Conservation (phyloP, 2,329 filamentous ascomycete species). For the Colletotrichum filicis region DNA sequence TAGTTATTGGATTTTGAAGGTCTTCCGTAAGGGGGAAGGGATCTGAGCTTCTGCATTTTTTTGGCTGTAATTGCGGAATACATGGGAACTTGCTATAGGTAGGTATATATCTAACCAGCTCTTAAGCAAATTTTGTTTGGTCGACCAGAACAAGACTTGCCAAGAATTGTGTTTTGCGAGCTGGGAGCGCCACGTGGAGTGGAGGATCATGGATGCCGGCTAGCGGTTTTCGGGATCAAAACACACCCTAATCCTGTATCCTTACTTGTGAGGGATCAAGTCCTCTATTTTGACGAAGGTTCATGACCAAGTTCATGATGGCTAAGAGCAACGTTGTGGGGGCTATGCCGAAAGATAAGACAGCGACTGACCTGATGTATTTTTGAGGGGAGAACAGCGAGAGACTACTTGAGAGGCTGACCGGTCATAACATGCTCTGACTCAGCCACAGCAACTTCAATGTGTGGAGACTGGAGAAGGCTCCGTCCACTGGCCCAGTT, state of each 20-base stretch:
- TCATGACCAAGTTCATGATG: neutral
- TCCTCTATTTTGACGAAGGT: neutral
- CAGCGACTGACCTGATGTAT: neutral
- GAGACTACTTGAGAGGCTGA: neutral
- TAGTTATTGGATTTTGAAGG: too few relatives aligned
- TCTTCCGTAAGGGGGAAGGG: too few relatives aligned
- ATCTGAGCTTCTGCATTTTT: too few relatives aligned
- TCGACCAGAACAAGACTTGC: neutral
- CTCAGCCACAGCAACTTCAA: constrained; percentile 16
- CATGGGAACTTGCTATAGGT: too few relatives aligned
- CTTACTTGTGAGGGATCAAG: neutral
- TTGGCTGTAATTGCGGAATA: neutral
- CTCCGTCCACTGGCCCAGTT: neutral
- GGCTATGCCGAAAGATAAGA: constrained; percentile 6
- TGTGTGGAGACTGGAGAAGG: constrained; percentile 8
- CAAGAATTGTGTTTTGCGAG: neutral
- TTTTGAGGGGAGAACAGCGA: neutral
- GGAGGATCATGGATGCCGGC: neutral
- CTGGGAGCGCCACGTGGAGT: neutral
- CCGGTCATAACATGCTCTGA: neutral
- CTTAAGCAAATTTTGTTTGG: neutral
- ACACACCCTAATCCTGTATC: neutral
- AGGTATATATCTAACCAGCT: neutral
- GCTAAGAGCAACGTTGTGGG: neutral
- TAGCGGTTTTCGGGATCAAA: neutral